These are phyloP conservation scores for Beauveria pseudobassiana DNA, from an alignment of 2,329 filamentous ascomycete species.

Conservation along the genomic window DNA sequence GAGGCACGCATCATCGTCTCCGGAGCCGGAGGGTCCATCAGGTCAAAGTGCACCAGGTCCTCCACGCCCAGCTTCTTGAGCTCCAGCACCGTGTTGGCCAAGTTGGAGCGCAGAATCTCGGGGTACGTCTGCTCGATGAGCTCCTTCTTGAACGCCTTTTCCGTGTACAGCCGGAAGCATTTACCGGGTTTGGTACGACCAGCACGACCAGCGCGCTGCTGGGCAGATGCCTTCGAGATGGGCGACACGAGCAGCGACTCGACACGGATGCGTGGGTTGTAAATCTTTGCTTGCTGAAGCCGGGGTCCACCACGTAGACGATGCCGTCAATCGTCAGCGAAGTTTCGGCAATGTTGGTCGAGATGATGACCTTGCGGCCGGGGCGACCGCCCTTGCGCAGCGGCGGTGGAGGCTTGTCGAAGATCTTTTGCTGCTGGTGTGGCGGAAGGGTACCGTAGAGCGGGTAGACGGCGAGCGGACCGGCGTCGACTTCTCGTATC, in stretches of 20 bases:
- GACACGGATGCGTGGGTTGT: slow-evolving; percentile 92
- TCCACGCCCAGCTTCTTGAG: slow-evolving; percentile 95
- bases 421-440: slow-evolving; percentile 89
- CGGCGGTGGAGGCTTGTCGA: slow-evolving; percentile 76
- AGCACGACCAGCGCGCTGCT: slow-evolving; percentile 96
- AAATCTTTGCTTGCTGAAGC: slow-evolving; percentile 98
- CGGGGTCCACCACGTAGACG: slow-evolving; percentile 97
- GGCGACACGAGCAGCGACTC: slow-evolving; percentile 96
- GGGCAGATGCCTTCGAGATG: slow-evolving; percentile 94
- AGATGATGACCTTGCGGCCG: slow-evolving; percentile 88
- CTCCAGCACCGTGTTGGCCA: slow-evolving; percentile 91
- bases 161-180: slow-evolving; percentile 95
- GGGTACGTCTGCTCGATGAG: slow-evolving; percentile 96
- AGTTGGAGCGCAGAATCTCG: slow-evolving; percentile 88
- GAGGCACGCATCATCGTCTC: slow-evolving; percentile 97
- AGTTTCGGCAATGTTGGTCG: slow-evolving; percentile 97
- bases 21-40: slow-evolving; percentile 96
- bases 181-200: slow-evolving; percentile 98
- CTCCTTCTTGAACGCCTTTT: slow-evolving; percentile 93
- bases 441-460: slow-evolving; percentile 92
- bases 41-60: slow-evolving; percentile 94
- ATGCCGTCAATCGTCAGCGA: slow-evolving; percentile 97
- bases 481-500: slow-evolving; percentile 81
- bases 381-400: slow-evolving; percentile 69
- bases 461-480: slow-evolving; percentile 83